Base-by-base conservation (phyloP, 345 rosid species). In the Eucalyptus cloeziana region DNA sequence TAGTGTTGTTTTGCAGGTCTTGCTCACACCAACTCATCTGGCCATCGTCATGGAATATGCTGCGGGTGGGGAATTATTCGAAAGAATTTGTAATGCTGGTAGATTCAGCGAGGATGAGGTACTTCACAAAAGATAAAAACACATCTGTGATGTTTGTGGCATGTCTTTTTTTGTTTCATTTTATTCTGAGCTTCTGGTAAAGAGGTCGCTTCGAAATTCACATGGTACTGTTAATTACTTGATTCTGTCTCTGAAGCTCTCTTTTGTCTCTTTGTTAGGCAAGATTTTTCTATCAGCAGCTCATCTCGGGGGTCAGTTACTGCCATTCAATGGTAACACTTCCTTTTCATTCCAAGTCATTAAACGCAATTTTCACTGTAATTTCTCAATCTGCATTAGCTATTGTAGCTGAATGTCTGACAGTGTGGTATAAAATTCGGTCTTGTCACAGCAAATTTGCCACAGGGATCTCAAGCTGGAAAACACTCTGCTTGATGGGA, bases 31-130 rank as follows among this genome's bases (percentile, higher is more conserved):
- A 83, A 97, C 98, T 51, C 98, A 97, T 94, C 94, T 95, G 86
- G 98, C 97, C 51, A 97, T 97, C 51, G 98, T 95, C 88, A 95
- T 96, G 98, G 99, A 97, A 89, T 96, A 96, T 88, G 99, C 98
- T 76, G 96, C 96, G 12, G 98, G 98, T 6, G 99, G 99, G 60
- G 99, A 97, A 89, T 96, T 97, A 50, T 97, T 97, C 60, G 96
- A 90, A 89, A 93, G 97, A 90, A 97, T 95, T 87, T 96, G 98
- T 91, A 96, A 50, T 90, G 96, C 96, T 13, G 98, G 99, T 58
- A 93, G 98, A 95, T 97, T 97, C 92, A 91, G 97, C 49, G 99
- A 95, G 91, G 98, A 96, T 88, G 98, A 83, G 86, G 69, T 86
- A 86, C 27, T n/a, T 60, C 10, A 5, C 31, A 13, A 31, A 44